Base-by-base conservation (phyloP, 2,329 filamentous ascomycete genomes). In the Hypoxylon sp. region DNA sequence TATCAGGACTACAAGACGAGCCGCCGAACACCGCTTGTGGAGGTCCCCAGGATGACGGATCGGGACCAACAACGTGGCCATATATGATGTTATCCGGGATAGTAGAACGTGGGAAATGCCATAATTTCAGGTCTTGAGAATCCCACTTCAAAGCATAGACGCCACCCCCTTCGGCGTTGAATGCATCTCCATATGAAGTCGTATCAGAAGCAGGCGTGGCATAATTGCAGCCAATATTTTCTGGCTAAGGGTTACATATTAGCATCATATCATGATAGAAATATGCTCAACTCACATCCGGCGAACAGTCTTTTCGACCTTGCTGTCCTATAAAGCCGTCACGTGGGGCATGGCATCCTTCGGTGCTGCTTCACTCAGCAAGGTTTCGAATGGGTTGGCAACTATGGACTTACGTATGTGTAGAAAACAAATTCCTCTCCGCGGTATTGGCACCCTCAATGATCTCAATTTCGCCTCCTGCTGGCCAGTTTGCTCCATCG, bases 101-200 rank as follows among this genome's bases (percentile, higher is more conserved):
- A 7, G 79, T 77, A 31, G 80, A 81, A n/a, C 91, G 87, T 1
- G 89, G 83, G 79, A 94, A 97, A 82, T 92, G 92, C 89, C 91
- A 97, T 69, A 96, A 84, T 62, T 86, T 89, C 77, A 97, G 91
- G 62, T 85, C 86, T 1, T 87, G 80, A 8, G 83, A 81, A 55
- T 90, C 90, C 92, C 93, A 96, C 74, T 91, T 84, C 72, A 91
- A 86, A 5, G 89, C 90, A 72, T 92, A 93, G 2, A 92, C 85
- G 30, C 91, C 91, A n/a, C 91, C 91, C 0, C 85, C 84, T 37
- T 79, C 86, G 8, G 83, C 83, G 77, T 94, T 94, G 82, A 94
- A 93, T 0, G 84, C 83, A 59, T 88, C 85, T 1, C 91, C 90
- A 69, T 89, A 91, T 3, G 84, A 81, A 1, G 80, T 75, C 0